Evolutionary conservation across 331 rosid genomes (phyloP).

Genomic region (Rosa hybrid): DNA sequence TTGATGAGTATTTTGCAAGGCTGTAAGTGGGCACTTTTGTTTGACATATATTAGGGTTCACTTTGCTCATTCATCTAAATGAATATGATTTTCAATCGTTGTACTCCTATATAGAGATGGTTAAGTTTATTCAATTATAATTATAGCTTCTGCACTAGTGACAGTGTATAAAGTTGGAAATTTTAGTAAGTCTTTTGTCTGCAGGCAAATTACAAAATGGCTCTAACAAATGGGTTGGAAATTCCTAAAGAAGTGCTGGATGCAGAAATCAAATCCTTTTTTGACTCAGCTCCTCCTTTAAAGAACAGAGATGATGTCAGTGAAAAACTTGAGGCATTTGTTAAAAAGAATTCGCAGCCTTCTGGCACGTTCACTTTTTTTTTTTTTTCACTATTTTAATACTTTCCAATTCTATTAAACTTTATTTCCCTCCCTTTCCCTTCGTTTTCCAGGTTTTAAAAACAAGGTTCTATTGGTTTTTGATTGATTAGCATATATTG

Average conservation of each 20-base stretch:
- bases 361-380: constrained; percentile 44
- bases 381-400: constrained; percentile 7
- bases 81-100: neutral
- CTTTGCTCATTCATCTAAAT: neutral
- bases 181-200: neutral
- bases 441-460: neutral
- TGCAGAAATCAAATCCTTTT: constrained; percentile 62
- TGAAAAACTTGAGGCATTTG: constrained; percentile 54
- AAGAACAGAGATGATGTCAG: constrained; percentile 40
- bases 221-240: constrained; percentile 36
- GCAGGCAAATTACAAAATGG: constrained; percentile 53
- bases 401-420: neutral
- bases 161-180: neutral
- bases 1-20: neutral
- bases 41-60: neutral
- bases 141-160: neutral
- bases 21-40: neutral
- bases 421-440: neutral
- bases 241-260: constrained; percentile 37
- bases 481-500: constrained; percentile 22
- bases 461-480: constrained; percentile 18
- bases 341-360: constrained; percentile 39
- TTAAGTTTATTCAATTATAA: neutral
- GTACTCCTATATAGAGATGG: neutral
- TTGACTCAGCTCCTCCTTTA: constrained; percentile 85